Percentiles rank a stretch among this genome's conserved stretches.
Evolutionary conservation across 148 eudicot genomes (phyloP).

Genomic region (Chenopodium quinoa): DNA sequence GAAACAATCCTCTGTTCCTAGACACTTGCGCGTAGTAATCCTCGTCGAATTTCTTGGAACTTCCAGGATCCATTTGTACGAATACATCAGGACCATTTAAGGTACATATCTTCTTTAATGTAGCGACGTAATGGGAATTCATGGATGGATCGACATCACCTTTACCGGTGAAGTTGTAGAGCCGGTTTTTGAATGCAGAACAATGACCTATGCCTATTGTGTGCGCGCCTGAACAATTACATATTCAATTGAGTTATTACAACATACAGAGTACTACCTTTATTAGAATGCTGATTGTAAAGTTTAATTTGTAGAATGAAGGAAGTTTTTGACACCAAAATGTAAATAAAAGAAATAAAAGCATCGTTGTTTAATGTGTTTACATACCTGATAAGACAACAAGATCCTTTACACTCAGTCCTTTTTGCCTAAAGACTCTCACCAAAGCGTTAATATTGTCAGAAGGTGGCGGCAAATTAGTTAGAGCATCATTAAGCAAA

Average conservation of each 20-base stretch:
- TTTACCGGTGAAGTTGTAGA: constrained; percentile 62
- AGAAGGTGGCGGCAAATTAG: constrained; percentile 40
- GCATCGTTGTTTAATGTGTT: too few species aligned
- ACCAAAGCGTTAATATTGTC: constrained; percentile 31
- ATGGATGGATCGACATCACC: constrained; percentile 49
- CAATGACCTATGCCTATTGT: constrained; percentile 59
- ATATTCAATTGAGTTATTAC: too few species aligned
- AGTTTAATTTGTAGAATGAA: too few species aligned
- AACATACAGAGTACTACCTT: too few species aligned
- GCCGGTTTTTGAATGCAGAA: constrained; percentile 30
- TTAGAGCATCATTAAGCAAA: constrained; percentile 22
- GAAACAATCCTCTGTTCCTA: constrained; percentile 41
- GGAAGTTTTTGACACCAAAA: too few species aligned
- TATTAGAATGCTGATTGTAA: too few species aligned
- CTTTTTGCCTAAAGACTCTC: constrained; percentile 29
- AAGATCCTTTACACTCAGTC: constrained; percentile 48
- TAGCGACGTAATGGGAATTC: constrained; percentile 35
- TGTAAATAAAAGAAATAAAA: too few species aligned
- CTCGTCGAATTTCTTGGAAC: constrained; percentile 34
- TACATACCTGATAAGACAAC: constrained; percentile 52
- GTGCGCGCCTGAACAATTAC: constrained; percentile 46
- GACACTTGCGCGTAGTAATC: constrained; percentile 33
- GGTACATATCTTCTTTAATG: constrained; percentile 35
- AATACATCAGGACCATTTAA: constrained; percentile 21
- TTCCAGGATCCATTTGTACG: constrained; percentile 56